phyloP scores from a whole-genome alignment of 2,329 filamentous ascomycete genomes.

The Salinomyces thailandicus region DNA sequence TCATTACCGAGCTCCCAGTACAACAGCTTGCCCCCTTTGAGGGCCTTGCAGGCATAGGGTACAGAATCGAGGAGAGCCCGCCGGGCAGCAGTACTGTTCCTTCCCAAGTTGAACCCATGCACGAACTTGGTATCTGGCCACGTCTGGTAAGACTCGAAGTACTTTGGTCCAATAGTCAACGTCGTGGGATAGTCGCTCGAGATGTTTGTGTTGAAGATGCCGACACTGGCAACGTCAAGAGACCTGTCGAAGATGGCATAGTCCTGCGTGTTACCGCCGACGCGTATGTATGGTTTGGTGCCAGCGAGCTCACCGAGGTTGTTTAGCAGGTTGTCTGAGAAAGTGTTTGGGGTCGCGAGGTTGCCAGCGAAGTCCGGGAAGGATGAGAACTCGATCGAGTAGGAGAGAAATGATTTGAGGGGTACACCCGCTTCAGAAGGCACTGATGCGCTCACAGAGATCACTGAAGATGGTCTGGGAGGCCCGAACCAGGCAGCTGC shows the following conservation, averaged over 20 bases:
- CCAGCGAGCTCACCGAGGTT: slow-evolving; percentile 28
- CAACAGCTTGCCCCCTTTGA: slow-evolving; percentile 42
- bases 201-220: slow-evolving; percentile 40
- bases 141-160: slow-evolving; percentile 52
- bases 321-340: slow-evolving; percentile 37
- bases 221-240: slow-evolving; percentile 42
- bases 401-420: slow-evolving; percentile 40
- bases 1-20: slow-evolving; percentile 57
- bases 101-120: slow-evolving; percentile 51
- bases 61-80: slow-evolving; percentile 45
- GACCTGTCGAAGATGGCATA: slow-evolving; percentile 50
- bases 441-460: slow-evolving; percentile 37
- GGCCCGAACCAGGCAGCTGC: neutral
- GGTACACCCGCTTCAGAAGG: slow-evolving; percentile 21
- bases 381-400: slow-evolving; percentile 42
- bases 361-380: slow-evolving; percentile 48
- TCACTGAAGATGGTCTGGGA: neutral
- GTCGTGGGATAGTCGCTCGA: slow-evolving; percentile 52
- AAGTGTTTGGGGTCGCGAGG: slow-evolving; percentile 45
- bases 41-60: slow-evolving; percentile 46
- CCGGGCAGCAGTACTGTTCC: slow-evolving; percentile 44
- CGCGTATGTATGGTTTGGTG: slow-evolving; percentile 49
- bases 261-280: slow-evolving; percentile 59
- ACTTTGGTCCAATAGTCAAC: slow-evolving; percentile 50
- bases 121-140: slow-evolving; percentile 47